Conservation (phyloP, 371 early-diverging fungal genomes). For the Dinochytrium kinnereticum region DNA sequence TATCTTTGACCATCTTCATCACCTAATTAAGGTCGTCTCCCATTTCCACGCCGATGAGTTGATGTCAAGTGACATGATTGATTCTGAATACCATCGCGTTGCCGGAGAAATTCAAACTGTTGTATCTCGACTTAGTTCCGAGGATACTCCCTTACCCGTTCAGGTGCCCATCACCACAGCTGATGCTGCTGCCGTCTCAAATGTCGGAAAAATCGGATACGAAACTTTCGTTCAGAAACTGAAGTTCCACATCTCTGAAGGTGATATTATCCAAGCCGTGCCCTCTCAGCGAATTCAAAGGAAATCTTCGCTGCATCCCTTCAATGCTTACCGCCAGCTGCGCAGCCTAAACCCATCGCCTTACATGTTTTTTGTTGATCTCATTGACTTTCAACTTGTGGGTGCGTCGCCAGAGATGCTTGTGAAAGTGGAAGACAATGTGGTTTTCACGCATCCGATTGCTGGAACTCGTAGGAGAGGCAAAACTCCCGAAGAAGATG, state of each 20-base stretch:
- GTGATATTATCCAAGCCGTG: conserved; percentile 97
- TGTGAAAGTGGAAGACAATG: conserved; percentile 85
- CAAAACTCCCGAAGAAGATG: conserved; percentile 78
- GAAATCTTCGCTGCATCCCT: conserved; percentile 88
- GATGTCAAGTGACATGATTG: conserved; percentile 52
- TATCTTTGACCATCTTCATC: conserved; percentile 92
- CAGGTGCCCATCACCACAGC: conserved; percentile 70
- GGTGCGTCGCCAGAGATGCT: conserved; percentile 98
- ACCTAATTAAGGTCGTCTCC: conserved; percentile 85
- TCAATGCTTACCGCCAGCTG: conserved; percentile 94
- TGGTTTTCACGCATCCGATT: conserved; percentile 92
- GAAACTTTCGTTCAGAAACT: conserved; percentile 83
- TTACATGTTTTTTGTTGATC: conserved; percentile 97
- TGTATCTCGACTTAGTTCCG: conserved; percentile 37
- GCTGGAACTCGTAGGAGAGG: conserved; percentile 95
- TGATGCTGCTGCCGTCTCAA: conserved; percentile 52
- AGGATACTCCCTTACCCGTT: conserved; percentile 58
- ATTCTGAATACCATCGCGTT: conserved; percentile 65
- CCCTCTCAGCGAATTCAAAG: conserved; percentile 91
- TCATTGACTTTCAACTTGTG: conserved; percentile 90
- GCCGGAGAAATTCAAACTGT: conserved; percentile 52
- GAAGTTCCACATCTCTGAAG: conserved; percentile 89
- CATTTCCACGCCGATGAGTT: conserved; percentile 77
- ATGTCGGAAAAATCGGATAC: conserved; percentile 90
- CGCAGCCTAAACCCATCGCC: conserved; percentile 97